phyloP scores from a whole-genome alignment of 345 rosid species.

The Citrus cavaleriei region DNA sequence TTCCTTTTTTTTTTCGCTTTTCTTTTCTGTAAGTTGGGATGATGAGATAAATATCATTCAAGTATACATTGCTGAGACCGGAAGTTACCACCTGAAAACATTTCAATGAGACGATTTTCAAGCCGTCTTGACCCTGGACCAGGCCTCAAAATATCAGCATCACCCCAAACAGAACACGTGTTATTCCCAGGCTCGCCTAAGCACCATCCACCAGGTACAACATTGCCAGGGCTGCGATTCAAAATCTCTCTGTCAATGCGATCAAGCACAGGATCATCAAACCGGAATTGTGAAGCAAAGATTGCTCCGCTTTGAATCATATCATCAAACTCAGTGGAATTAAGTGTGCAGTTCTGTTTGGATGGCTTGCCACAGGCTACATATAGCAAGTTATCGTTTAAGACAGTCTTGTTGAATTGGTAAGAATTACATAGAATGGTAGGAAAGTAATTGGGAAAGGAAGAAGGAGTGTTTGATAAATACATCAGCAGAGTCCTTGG shows the following conservation, averaged over 20 bases:
- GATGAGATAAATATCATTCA: slow-evolving; percentile 26
- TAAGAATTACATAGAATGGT: slow-evolving; percentile 72
- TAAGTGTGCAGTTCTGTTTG: slow-evolving; percentile 36
- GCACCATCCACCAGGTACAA: slow-evolving; percentile 96
- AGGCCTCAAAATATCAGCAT: slow-evolving; percentile 77
- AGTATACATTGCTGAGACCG: slow-evolving; percentile 54
- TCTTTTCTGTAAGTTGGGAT: not conserved
- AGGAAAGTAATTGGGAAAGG: slow-evolving; percentile 75
- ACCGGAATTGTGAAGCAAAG: slow-evolving; percentile 57
- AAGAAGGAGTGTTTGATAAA: slow-evolving; percentile 72
- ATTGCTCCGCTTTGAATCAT: slow-evolving; percentile 83
- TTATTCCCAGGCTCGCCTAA: slow-evolving; percentile 53
- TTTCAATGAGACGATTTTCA: slow-evolving; percentile 49
- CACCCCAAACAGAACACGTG: slow-evolving; percentile 78
- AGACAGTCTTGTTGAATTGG: slow-evolving; percentile 53
- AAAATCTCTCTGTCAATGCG: slow-evolving; percentile 72
- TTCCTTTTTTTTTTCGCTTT: not conserved
- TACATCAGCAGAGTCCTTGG: slow-evolving; percentile 93
- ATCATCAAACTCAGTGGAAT: slow-evolving; percentile 53
- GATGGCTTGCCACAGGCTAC: slow-evolving; percentile 43
- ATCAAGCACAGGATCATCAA: slow-evolving; percentile 59
- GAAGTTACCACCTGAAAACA: slow-evolving; percentile 51
- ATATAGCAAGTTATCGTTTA: slow-evolving; percentile 70
- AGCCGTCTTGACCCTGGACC: slow-evolving; percentile 80
- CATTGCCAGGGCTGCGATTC: slow-evolving; percentile 46